phyloP scores from a whole-genome alignment of 345 rosid species.

The Citrus maxima region DNA sequence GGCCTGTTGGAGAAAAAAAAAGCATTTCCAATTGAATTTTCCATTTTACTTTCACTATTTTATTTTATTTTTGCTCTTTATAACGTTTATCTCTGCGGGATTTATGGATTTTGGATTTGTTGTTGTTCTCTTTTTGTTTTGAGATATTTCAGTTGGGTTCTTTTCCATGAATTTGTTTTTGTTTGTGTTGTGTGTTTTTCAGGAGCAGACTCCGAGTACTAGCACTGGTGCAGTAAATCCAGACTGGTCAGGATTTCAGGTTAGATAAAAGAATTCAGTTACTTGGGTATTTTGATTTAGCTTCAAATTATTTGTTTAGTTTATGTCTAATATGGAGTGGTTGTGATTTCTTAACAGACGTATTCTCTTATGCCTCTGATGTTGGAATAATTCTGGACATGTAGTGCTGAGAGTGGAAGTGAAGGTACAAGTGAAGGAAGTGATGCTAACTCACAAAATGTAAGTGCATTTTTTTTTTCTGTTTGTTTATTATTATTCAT shows the following conservation, averaged over 20 bases:
- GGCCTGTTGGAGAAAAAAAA: background rate
- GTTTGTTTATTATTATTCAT: background rate
- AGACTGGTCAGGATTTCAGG: constrained; percentile 99
- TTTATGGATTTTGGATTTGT: constrained; percentile 2
- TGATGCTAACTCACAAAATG: constrained; percentile 86
- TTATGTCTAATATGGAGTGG: constrained; percentile 9
- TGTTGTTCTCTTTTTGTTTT: constrained; percentile 8
- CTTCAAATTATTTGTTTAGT: constrained; percentile 10
- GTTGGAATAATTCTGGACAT: no score
- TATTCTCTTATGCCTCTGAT: constrained; percentile 92
- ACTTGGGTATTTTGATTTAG: constrained; percentile 4
- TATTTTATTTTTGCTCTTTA: no score
- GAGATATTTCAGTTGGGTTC: constrained; percentile 1
- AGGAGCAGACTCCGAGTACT: constrained; percentile 71
- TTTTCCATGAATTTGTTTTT: background rate
- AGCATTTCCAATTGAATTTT: no score
- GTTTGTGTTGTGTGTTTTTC: constrained; percentile 16
- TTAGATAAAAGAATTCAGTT: constrained; percentile 21
- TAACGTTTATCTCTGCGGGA: no score
- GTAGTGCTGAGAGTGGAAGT: no score
- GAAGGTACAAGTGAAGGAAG: constrained; percentile 99
- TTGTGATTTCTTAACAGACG: constrained; percentile 47
- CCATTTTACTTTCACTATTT: no score
- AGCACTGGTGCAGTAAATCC: constrained; percentile 63
- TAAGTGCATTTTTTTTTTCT: constrained; percentile 35